Base-by-base conservation (phyloP, 768 basidiomycete genomes). In the Boletus rex-veris region DNA sequence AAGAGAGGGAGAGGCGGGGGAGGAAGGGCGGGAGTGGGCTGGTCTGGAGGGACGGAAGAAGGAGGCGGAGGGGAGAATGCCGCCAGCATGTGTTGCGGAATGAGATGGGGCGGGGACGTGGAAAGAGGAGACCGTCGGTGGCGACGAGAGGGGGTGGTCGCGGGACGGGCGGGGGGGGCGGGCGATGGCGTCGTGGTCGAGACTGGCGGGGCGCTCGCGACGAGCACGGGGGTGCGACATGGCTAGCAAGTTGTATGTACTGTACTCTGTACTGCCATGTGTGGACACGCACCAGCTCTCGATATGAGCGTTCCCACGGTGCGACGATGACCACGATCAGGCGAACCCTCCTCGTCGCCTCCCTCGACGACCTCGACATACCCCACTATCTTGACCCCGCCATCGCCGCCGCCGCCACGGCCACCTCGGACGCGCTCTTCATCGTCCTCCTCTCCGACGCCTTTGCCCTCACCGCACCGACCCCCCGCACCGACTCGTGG, bases 31-130 rank as follows among this genome's bases (percentile, higher is more conserved):
- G 30, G 75, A 79, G 58, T 82, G 74, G 21, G 69, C 68, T 0
- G 87, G 89, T 46, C 83, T 77, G 5, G 83, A 80, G 5, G 88
- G 87, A 19, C 77, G 81, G 64, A 91, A 91, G 73, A 92, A 91
- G 7, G 86, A 85, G 5, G 88, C 81, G 10, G 88, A 84, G 15
- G 91, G 88, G 51, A 85, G 82, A 18, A 91, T 86, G 31, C 88
- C 89, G 41, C 82, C 81, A 12, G 84, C 84, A 67, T 90, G 86
- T 0, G 86, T 85, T 2, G 80, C 77, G 39, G 83, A 81, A 69
- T 88, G 85, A 0, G 84, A 82, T 6, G 79, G 50, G 33, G 61
- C 28, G 36, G 66, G 52, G 21, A 66, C 35, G 44, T 59, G 60
- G 50, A 68, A 70, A n/a, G 62, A 36, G 44, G 68, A 48, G n/a